Evolutionary conservation across 2,329 filamentous ascomycete species (phyloP).

Genomic region (Geosmithia putterillii): DNA sequence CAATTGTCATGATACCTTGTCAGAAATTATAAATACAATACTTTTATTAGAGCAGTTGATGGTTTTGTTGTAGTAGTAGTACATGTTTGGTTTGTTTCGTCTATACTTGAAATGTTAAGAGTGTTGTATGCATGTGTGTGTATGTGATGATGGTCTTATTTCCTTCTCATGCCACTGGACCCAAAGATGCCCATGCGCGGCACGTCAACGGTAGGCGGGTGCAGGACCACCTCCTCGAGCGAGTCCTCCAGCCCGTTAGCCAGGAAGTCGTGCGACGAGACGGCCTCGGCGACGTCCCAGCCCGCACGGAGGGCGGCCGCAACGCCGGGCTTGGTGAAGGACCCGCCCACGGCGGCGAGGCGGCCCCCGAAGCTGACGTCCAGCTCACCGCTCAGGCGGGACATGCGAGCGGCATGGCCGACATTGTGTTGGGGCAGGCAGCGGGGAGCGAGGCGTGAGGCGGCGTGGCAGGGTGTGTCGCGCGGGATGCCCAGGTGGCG

Average conservation of each 20-base stretch:
- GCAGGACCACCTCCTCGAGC: constrained; percentile 1
- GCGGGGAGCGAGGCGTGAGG: constrained; percentile 46
- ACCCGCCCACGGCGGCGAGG: constrained; percentile 50
- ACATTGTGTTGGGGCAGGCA: constrained; percentile 89
- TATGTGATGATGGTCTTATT: too few species aligned
- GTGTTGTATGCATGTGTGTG: too few species aligned
- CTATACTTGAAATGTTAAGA: too few species aligned
- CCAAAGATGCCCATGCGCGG: neutral
- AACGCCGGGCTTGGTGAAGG: constrained; percentile 39
- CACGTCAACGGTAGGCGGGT: neutral
- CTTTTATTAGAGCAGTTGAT: neutral
- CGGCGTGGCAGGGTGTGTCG: constrained; percentile 45
- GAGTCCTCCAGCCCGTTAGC: constrained; percentile 19
- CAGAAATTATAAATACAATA: neutral
- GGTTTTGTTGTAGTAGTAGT: too few species aligned
- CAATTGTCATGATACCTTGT: constrained; percentile 1
- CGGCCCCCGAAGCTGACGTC: constrained; percentile 43
- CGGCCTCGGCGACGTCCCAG: constrained; percentile 26
- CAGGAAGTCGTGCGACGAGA: constrained; percentile 12
- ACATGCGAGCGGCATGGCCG: constrained; percentile 58
- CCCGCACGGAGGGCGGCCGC: constrained; percentile 38
- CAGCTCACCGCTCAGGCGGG: constrained; percentile 41
- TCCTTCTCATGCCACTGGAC: neutral
- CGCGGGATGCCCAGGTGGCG: constrained; percentile 61
- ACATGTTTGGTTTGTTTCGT: too few species aligned